These are phyloP conservation scores for Penicillium corylophilum DNA, from an alignment of 2,329 filamentous ascomycete species.

Conservation along the genomic window DNA sequence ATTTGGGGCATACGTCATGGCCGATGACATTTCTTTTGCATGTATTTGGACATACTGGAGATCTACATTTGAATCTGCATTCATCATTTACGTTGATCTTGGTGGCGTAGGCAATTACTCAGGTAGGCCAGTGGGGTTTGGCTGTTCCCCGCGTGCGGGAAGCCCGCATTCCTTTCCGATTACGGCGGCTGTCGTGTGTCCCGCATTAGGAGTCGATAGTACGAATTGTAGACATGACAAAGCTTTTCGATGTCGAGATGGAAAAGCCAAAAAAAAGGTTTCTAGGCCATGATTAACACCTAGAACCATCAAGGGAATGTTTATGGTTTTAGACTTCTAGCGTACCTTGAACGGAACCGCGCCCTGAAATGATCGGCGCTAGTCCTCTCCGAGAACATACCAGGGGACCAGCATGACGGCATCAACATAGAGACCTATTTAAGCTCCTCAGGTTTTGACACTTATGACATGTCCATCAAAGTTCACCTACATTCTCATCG, in stretches of 20 bases:
- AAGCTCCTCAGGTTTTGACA: neutral
- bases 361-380: slow-evolving; percentile 2
- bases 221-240: neutral
- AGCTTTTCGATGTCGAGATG: neutral
- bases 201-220: neutral
- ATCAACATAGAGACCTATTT: slow-evolving; percentile 1
- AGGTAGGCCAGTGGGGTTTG: neutral
- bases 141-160: neutral
- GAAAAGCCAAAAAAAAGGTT: too few species aligned
- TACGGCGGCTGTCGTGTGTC: neutral
- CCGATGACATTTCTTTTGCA: neutral
- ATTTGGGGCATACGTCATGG: slow-evolving; percentile 2
- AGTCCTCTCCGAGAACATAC: slow-evolving; percentile 4
- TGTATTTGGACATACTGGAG: slow-evolving; percentile 4
- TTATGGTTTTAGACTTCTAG: neutral
- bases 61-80: neutral
- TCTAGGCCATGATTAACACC: neutral
- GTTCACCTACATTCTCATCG: neutral
- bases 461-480: neutral
- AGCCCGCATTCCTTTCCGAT: slow-evolving; percentile 1
- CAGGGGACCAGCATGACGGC: slow-evolving; percentile 12
- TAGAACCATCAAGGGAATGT: neutral
- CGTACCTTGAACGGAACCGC: neutral
- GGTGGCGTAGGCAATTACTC: neutral
- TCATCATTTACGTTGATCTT: neutral